Evolutionary conservation across 2,329 filamentous ascomycete species (phyloP), one percentile per base, ranked within the genome.

Genomic region (Verticillium isaacii): DNA sequence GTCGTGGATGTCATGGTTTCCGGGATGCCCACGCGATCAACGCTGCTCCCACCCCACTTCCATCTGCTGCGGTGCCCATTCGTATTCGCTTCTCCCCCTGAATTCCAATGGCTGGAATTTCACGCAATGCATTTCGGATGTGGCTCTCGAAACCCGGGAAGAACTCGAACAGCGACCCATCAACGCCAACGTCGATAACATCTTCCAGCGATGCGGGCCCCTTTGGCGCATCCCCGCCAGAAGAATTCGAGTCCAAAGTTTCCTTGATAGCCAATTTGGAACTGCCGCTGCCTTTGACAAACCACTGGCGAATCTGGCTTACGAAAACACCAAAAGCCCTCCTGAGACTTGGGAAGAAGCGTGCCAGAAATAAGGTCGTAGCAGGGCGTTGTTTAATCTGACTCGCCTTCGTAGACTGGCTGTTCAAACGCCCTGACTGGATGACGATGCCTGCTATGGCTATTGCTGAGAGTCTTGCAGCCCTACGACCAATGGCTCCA

Each of bases 61-160:
- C 89, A 70, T 92, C 89, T 75, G 90, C 90, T 32, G 89, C 88
- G 68, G 91, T 85, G 3, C 88, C 88, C 68, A 92, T 90, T 50
- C 85, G 78, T 54, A 92, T 82, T 71, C 82, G 84, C 75, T 84
- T 85, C 71, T 91, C 88, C 7, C 87, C 87, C 32, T 75, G 72
- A 7, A 71, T 70, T 1, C 88, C 88, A 66, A 91, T 83, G 61
- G 84, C 79, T 12, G 82, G 77, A 37, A 91, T 81, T 66, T 88
- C 85, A 25, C 84, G 77, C 60, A 91, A 74, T 12, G 88, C 87
- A 68, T 86, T 82, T 12, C 89, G 79, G 50, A 91, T 80, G 66
- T 88, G 81, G 29, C 81, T 81, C 69, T 91, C 87, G 67, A 90
- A 92, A 56, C 81, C 81, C 6, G 89, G 89, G 68, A 90, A 91